Evolutionary conservation across 1,284 basidiomycete genomes (phyloP), one percentile per base, ranked within the genome.

Genomic region (Coniferiporia sulphurascens): DNA sequence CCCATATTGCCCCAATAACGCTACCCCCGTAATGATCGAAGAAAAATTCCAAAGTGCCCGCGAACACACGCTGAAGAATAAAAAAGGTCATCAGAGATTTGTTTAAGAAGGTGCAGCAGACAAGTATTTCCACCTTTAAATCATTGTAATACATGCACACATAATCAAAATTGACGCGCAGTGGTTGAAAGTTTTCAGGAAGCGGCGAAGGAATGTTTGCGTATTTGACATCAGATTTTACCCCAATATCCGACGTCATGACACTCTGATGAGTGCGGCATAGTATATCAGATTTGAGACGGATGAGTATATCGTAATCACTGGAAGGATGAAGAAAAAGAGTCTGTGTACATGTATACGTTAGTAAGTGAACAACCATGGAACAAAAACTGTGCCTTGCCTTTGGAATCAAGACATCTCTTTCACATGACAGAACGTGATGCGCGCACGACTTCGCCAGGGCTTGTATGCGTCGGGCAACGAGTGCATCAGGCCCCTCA

Each of bases 271-370:
- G 71, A 67, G 93, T 91, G n/a, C 93, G 85, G 2, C 93, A 83
- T 2, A 93, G 73, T 0, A 81, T 73, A 12, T 74, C 59, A 0
- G 85, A 79, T 41, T 93, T 78, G 17, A 99, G 79, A 59, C 89
- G 81, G 38, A 99, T 78, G 21, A 97, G 66, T 65, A 97, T 83
- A 67, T 98, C 91, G 70, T 97, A 99, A 68, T 95, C 89, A 8
- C 83, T 76, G 0, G 84, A 81, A 0, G 95, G 90, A 65, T 97
- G 93, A 8, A 82, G 76, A 74, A 98, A 97, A 52, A 98, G 78
- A 17, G 82, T 76, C 89, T 95, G 65, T 15, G 17, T 41, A 48
- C 46, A 32, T 32, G 49, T 60, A 32, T 48, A 22, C 17, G 68
- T 44, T 52, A 55, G 19, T 41, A 49, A 43, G 17, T 34, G 35